Evolutionary conservation across 2,329 filamentous ascomycete species (phyloP), one percentile per base, ranked within the genome.

Genomic region (Sporothrix schenckii): DNA sequence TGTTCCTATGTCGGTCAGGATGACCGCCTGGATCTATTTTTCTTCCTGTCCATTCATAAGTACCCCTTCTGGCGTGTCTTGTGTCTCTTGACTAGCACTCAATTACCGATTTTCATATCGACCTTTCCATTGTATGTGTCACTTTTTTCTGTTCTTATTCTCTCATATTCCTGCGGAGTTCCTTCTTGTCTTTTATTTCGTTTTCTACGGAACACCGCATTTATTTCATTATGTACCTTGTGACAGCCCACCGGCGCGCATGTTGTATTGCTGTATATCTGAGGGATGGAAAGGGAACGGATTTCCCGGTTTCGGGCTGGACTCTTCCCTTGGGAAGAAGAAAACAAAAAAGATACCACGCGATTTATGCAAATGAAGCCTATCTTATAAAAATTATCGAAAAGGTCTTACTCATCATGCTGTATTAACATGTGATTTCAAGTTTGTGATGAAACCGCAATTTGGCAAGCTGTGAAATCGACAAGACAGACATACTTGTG

Each of bases 301-400:
- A 19, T 11, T 19, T 41, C 53, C 30, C 50, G 34, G 41, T 34
- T 34, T 30, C 19, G 60, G 41, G 30, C n/a, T 4, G 39, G 39
- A 11, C 34, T 10, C 21, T 6, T 41, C n/a, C 14, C 21, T 14
- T n/a, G 49, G n/a, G 39, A 47, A 9, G 19, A 39, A 14, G 24
- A 39, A 4, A 41, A 39, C 50, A 49, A 47, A 21, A 66, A 61
- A 67, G 63, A 67, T 66, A 70, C 61, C 53, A 68, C 66, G 66
- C 53, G 66, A 68, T 58, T 49, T 58, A 50, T 68, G 53, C 41
- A 41, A 60, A 47, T 50, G 34, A 68, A 68, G 52, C 65, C n/a
- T 11, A 21, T 44, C 41, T 44, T 66, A 56, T 67, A 67, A 27
- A 66, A 52, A 14, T 41, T 41, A 10, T 44, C 24, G 6, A 44